Percentiles rank a stretch among this genome's conserved stretches.
phyloP scores from a whole-genome alignment of 345 rosid species.

The Clausena lansium region DNA sequence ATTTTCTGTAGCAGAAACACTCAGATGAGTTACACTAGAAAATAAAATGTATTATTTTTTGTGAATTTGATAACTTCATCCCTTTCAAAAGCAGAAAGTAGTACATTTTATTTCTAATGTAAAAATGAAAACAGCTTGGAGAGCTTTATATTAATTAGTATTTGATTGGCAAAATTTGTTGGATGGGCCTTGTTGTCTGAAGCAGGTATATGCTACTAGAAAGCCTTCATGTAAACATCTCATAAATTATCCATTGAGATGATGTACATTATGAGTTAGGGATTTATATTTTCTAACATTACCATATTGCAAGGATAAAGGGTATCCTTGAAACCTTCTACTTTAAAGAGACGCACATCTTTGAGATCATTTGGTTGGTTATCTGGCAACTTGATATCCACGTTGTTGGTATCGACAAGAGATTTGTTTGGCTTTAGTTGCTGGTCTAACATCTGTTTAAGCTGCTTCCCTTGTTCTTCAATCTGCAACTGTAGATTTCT shows the following conservation, averaged over 20 bases:
- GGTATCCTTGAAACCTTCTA: constrained; percentile 3
- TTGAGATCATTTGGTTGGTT: background rate
- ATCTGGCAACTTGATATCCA: background rate
- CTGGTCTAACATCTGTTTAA: constrained; percentile 27
- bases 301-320: background rate
- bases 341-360: background rate
- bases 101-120: too few relatives aligned
- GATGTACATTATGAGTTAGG: too few relatives aligned
- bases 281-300: too few relatives aligned
- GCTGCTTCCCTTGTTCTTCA: constrained; percentile 37
- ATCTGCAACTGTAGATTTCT: constrained; percentile 28
- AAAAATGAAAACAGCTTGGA: too few relatives aligned
- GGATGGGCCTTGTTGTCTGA: background rate
- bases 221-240: background rate
- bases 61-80: too few relatives aligned
- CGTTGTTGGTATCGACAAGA: background rate
- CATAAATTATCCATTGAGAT: background rate
- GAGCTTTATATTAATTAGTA: too few relatives aligned
- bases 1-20: too few relatives aligned
- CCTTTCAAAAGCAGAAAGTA: too few relatives aligned
- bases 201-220: background rate
- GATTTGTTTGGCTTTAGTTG: constrained; percentile 10
- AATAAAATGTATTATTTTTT: too few relatives aligned
- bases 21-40: too few relatives aligned
- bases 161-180: background rate